Evolutionary conservation across 1,139 yeast species (phyloP), one percentile per base, ranked within the genome.

Genomic region (Kodamaea alishanica): DNA sequence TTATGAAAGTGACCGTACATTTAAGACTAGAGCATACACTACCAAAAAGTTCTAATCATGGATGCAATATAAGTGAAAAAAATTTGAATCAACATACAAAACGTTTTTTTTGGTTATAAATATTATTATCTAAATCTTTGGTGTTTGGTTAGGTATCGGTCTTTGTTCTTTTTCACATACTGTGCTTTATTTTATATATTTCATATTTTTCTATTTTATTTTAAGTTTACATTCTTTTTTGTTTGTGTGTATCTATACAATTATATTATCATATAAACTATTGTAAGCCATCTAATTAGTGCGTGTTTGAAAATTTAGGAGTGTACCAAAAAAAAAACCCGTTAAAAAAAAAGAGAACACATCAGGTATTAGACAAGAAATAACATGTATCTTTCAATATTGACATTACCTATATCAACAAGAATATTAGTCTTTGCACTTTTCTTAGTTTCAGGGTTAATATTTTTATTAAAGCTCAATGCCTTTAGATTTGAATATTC

Each of bases 1-100:
- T 49, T 73, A 70, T 61, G 73, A 76, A 65, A 71, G 80, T 40
- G 66, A 67, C 42, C 75, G 75, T 26, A 81, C 85, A 48, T 67
- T 77, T 15, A 52, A 72, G 48, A 68, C 76, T 47, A 72, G 77
- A 42, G 76, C 78, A 67, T 81, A 66, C 55, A 59, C 87, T 33
- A 81, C 89, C 40, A 81, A 75, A 63, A 78, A 79, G 56, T 81
- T 49, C 40, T 49, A 67, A 35, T 15, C 4, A 15, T 15, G 3
- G 20, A 15, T 4, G 20, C 3, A 15, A 15, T 15, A 15, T 15
- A 15, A 15, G 20, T 15, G 20, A 15, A 15, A 15, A 15, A 15
- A 15, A 15, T 3, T 15, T 15, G 20, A 15, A 15, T 15, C 20
- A 15, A 15, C 20, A 15, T 15, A 15, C 20, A 15, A 15, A 15